Percentiles rank a stretch among this genome's conserved stretches.
Evolutionary conservation across 352 stramenopile genomes (phyloP).

Genomic region (Plasmopara halstedii): DNA sequence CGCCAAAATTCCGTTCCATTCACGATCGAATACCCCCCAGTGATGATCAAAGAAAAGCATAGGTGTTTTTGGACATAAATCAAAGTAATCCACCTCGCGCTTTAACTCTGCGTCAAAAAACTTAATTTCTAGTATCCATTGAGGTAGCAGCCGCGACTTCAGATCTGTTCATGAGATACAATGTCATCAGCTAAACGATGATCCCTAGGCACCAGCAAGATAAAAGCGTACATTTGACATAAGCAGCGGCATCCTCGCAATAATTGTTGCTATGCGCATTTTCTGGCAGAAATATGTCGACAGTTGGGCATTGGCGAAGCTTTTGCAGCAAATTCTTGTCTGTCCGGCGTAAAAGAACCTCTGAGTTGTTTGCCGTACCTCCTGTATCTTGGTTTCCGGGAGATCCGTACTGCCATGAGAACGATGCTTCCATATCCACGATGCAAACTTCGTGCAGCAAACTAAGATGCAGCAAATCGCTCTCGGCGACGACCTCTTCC

Average conservation of each 20-base stretch:
- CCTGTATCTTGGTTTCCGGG: slow-evolving; percentile 18
- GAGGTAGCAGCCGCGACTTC: slow-evolving; percentile 25
- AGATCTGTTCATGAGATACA: slow-evolving; percentile 13
- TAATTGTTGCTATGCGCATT: slow-evolving; percentile 27
- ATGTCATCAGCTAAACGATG: neutral
- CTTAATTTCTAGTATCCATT: slow-evolving; percentile 25
- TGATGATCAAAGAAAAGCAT: slow-evolving; percentile 56
- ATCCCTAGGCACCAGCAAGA: too few relatives aligned
- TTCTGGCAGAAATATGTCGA: slow-evolving; percentile 41
- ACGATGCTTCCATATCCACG: slow-evolving; percentile 10
- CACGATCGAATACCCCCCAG: slow-evolving; percentile 41
- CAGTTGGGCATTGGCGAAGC: slow-evolving; percentile 30
- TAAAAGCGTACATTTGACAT: slow-evolving; percentile 36
- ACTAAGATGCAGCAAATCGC: slow-evolving; percentile 26
- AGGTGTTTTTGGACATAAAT: slow-evolving; percentile 41
- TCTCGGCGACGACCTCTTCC: slow-evolving; percentile 12
- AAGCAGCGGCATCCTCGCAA: slow-evolving; percentile 43
- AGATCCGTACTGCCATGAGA: slow-evolving; percentile 29
- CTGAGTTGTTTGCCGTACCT: slow-evolving; percentile 14
- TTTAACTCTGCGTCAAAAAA: slow-evolving; percentile 16
- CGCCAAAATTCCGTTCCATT: slow-evolving; percentile 26
- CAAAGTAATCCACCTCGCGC: slow-evolving; percentile 38
- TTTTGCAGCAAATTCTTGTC: slow-evolving; percentile 28
- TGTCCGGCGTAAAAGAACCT: slow-evolving; percentile 17
- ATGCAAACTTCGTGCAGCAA: slow-evolving; percentile 28